phyloP scores from a whole-genome alignment of 176 grass and related monocot species.

The Ampelocalamus luodianensis region DNA sequence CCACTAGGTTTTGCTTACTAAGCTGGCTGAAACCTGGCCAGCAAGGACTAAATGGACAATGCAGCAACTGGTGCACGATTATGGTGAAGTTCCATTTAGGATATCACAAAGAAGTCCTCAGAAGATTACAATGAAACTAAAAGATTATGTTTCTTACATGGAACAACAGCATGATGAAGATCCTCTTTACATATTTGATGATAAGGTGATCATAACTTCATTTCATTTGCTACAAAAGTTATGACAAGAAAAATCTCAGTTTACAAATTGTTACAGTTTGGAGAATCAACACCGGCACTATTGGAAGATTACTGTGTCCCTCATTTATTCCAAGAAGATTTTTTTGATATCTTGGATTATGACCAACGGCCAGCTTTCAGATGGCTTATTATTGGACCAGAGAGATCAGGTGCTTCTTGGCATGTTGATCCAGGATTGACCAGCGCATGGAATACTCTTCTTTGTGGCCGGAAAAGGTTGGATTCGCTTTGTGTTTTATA shows the following conservation, averaged over 20 bases:
- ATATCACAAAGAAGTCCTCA: constrained; percentile 92
- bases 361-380: constrained; percentile 85
- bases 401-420: constrained; percentile 98
- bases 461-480: constrained; percentile 91
- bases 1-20: constrained; percentile 77
- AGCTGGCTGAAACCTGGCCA: constrained; percentile 78
- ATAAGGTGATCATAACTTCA: constrained; percentile 61
- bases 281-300: constrained; percentile 69
- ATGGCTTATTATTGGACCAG: constrained; percentile 97
- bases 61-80: constrained; percentile 66
- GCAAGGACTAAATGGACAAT: constrained; percentile 87
- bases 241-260: constrained; percentile 24
- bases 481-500: constrained; percentile 1
- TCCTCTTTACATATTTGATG: constrained; percentile 97
- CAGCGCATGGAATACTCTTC: constrained; percentile 97
- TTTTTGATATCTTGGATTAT: constrained; percentile 79
- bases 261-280: constrained; percentile 68
- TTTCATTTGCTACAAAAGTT: constrained; percentile 33
- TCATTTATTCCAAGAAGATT: constrained; percentile 91
- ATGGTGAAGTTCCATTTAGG: constrained; percentile 75
- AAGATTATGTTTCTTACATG: constrained; percentile 95
- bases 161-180: constrained; percentile 96
- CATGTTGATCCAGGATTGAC: constrained; percentile 97
- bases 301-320: constrained; percentile 88
- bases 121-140: constrained; percentile 93